Evolutionary conservation across 768 basidiomycete genomes (phyloP), one percentile per base, ranked within the genome.

Genomic region (Boletus sensibilis): DNA sequence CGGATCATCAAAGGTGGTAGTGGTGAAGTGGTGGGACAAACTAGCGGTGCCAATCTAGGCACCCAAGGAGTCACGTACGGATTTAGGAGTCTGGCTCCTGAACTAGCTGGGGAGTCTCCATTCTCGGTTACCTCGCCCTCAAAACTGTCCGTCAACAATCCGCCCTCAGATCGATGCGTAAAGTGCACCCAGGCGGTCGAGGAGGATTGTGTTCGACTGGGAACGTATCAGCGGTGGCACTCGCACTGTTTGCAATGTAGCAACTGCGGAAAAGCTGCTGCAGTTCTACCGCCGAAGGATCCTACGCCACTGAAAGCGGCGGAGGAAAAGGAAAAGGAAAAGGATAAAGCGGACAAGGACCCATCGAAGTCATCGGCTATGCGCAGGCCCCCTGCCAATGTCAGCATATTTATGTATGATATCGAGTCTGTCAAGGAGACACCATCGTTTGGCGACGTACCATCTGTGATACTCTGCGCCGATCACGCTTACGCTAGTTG

Each of bases 171-270:
- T 75, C 82, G 94, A 39, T 99, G 97, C 68, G 83, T 93, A 49
- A 87, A 84, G 66, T 99, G 97, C 72, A 81, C 82, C 41, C 77
- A 85, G 59, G 96, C 96, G 0, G 92, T 99, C 23, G 97, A 99
- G 74, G 97, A 99, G 70, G 97, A 98, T 62, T 98, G 97, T 66
- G 90, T 93, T 43, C 82, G 97, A 55, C 75, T 96, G 29, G 97
- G 94, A 34, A 95, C 94, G n/a, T 96, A 94, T 74, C 88, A 93
- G 67, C 82, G 96, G 44, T 98, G 97, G 97, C 97, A 99, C 73
- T 91, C 93, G 2, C 81, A 90, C 33, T 99, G 97, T 69, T 76
- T 99, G n/a, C 85, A 88, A 56, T 99, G 97, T 63, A 75, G 73
- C 14, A 76, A 77, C 21, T 98, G 96, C 65, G 90, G 92, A 10